Evolutionary conservation across 169 alveolate species (phyloP).

Genomic region (Blepharisma undulans): DNA sequence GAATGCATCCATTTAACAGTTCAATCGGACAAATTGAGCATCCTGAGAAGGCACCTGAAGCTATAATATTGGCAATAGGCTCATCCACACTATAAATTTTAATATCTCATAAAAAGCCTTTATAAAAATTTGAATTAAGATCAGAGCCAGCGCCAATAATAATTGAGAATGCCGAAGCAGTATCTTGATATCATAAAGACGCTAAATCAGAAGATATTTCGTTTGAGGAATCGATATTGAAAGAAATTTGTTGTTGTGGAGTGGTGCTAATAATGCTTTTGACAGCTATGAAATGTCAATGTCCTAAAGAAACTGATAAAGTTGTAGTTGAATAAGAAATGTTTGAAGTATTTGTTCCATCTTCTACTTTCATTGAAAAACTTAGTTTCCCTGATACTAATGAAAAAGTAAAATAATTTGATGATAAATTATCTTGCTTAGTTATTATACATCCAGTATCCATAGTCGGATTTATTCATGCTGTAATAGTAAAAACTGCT

Average conservation of each 20-base stretch:
- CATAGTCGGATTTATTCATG: background rate
- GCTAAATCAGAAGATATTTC: too few relatives aligned
- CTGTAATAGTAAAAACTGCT: background rate
- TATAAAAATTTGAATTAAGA: background rate
- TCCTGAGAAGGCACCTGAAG: background rate
- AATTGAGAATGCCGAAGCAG: too few relatives aligned
- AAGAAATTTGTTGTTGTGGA: too few relatives aligned
- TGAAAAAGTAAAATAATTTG: background rate
- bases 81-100: background rate
- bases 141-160: too few relatives aligned
- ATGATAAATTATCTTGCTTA: background rate
- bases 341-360: too few relatives aligned
- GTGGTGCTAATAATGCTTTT: background rate
- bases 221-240: too few relatives aligned
- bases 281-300: background rate
- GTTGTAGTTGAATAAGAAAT: too few relatives aligned
- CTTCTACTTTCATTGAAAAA: too few relatives aligned
- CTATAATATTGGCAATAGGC: background rate
- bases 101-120: background rate
- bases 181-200: too few relatives aligned
- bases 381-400: too few relatives aligned
- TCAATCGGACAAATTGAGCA: background rate
- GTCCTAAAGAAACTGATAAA: background rate
- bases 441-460: background rate
- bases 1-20: background rate